Evolutionary conservation across 2,329 filamentous ascomycete genomes (phyloP).

Genomic region (Ophiobolus disseminans): DNA sequence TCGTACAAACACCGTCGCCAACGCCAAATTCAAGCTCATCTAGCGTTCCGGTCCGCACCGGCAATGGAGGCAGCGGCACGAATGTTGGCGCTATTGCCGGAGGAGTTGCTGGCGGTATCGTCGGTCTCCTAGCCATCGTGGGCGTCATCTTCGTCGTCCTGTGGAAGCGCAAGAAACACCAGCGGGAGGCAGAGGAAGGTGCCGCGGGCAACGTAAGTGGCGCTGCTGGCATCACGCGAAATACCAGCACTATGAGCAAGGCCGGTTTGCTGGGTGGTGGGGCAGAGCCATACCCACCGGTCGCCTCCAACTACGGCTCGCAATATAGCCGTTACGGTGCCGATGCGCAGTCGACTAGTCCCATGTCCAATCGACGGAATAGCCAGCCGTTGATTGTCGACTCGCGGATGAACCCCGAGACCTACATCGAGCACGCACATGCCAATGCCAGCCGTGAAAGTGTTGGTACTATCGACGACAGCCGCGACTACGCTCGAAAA

Average conservation of each 20-base stretch:
- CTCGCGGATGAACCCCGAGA: slow-evolving; percentile 57
- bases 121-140: slow-evolving; percentile 47
- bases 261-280: slow-evolving; percentile 51
- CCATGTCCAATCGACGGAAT: slow-evolving; percentile 45
- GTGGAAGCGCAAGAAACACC: slow-evolving; percentile 42
- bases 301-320: slow-evolving; percentile 37
- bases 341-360: slow-evolving; percentile 41
- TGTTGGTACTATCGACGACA: slow-evolving; percentile 56
- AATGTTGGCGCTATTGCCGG: slow-evolving; percentile 57
- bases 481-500: slow-evolving; percentile 56
- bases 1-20: slow-evolving; percentile 46
- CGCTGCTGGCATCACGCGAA: slow-evolving; percentile 45
- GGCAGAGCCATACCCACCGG: slow-evolving; percentile 29
- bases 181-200: slow-evolving; percentile 23
- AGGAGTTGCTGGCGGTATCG: slow-evolving; percentile 52
- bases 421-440: slow-evolving; percentile 53
- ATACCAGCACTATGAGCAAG: slow-evolving; percentile 58
- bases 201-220: slow-evolving; percentile 7
- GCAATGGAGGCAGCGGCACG: slow-evolving; percentile 13
- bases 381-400: slow-evolving; percentile 57
- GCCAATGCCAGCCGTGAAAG: slow-evolving; percentile 54
- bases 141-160: slow-evolving; percentile 50
- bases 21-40: slow-evolving; percentile 8
- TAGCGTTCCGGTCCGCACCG: slow-evolving; percentile 17
- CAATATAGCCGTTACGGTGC: slow-evolving; percentile 37